Evolutionary conservation across 2,329 filamentous ascomycete species (phyloP).

Genomic region (Aspergillus arachidicola): DNA sequence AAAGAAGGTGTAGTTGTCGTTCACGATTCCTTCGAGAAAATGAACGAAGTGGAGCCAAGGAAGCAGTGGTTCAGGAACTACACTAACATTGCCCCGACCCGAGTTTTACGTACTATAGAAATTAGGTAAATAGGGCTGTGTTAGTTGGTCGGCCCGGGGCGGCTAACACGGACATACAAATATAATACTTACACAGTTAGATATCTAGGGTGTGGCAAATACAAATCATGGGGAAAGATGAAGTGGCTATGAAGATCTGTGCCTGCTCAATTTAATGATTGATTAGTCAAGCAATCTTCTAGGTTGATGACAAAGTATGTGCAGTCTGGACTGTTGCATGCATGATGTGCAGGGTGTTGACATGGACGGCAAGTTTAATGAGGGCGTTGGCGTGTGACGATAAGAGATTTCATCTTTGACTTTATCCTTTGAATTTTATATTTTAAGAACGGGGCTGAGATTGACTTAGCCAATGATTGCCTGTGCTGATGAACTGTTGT

Average conservation of each 20-base stretch:
- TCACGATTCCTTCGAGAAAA: not conserved
- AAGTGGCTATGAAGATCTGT: not conserved
- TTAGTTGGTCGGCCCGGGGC: not conserved
- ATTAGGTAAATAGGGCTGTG: not conserved
- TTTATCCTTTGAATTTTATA: not conserved
- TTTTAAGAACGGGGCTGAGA: not conserved
- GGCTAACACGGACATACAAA: no score
- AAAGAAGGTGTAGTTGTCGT: not conserved
- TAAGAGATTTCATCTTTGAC: not conserved
- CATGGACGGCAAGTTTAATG: not conserved
- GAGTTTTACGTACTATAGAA: not conserved
- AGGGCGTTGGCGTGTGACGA: not conserved
- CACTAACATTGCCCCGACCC: not conserved
- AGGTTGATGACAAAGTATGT: slow-evolving; percentile 5
- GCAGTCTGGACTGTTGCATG: slow-evolving; percentile 7
- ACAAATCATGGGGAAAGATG: not conserved
- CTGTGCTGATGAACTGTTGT: not conserved
- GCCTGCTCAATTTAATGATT: not conserved
- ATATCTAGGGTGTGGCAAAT: not conserved
- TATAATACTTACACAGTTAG: no score
- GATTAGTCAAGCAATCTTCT: not conserved
- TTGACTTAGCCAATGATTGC: not conserved
- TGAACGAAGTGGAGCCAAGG: not conserved
- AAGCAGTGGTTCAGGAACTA: not conserved
- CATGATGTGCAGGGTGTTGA: not conserved